Conservation (phyloP, 2,329 filamentous ascomycete species). For the Trichoderma atroviride region DNA sequence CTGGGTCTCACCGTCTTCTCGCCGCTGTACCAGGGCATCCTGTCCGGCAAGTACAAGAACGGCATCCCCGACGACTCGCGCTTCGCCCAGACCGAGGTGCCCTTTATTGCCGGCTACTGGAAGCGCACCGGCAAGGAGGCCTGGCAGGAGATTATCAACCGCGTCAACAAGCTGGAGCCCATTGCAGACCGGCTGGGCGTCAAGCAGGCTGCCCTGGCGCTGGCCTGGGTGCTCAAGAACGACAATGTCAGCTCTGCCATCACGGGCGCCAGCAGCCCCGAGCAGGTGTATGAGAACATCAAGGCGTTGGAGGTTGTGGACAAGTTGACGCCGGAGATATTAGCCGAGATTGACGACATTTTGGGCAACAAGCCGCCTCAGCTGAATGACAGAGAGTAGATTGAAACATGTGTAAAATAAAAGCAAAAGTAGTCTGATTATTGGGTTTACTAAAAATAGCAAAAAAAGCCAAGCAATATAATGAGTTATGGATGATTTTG, state of each 20-base stretch:
- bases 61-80: slow-evolving; percentile 63
- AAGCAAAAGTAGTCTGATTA: background rate
- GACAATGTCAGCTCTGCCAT: slow-evolving; percentile 64
- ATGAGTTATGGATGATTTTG: background rate
- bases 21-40: slow-evolving; percentile 59
- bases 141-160: slow-evolving; percentile 60
- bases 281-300: slow-evolving; percentile 64
- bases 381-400: slow-evolving; percentile 41
- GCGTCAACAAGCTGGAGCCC: slow-evolving; percentile 61
- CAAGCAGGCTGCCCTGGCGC: slow-evolving; percentile 57
- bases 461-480: background rate
- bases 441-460: background rate
- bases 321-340: slow-evolving; percentile 60
- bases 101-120: slow-evolving; percentile 58
- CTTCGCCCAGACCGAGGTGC: slow-evolving; percentile 57
- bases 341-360: slow-evolving; percentile 62
- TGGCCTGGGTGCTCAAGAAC: slow-evolving; percentile 66
- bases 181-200: slow-evolving; percentile 67
- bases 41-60: slow-evolving; percentile 69
- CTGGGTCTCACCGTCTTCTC: slow-evolving; percentile 66
- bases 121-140: slow-evolving; percentile 53
- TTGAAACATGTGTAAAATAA: background rate
- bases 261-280: slow-evolving; percentile 59
- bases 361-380: slow-evolving; percentile 60
- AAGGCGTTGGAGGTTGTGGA: slow-evolving; percentile 55